Conservation (phyloP, 805 yeast species). For the Lipomyces yamadae region DNA sequence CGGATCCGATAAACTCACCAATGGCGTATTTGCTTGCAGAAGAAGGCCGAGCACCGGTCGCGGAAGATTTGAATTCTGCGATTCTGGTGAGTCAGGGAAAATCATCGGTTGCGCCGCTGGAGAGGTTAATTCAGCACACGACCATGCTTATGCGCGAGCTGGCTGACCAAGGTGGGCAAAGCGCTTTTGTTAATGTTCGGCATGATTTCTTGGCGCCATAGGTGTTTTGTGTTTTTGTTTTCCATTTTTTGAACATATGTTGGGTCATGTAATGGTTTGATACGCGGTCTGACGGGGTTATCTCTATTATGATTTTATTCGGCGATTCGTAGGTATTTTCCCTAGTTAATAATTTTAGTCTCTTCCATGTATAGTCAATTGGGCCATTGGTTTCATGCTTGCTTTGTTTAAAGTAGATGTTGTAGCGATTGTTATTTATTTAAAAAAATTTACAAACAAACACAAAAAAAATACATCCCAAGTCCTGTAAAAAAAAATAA, state of each 20-base stretch:
- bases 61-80: constrained; percentile 53
- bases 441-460: neutral
- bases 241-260: neutral
- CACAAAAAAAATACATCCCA: neutral
- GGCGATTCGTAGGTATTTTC: neutral
- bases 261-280: neutral
- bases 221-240: constrained; percentile 1
- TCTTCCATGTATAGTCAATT: neutral
- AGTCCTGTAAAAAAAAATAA: neutral
- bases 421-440: neutral
- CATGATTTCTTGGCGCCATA: constrained; percentile 29
- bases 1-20: constrained; percentile 51
- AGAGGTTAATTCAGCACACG: constrained; percentile 52
- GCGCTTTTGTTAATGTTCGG: constrained; percentile 34
- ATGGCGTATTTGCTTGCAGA: constrained; percentile 49
- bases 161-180: constrained; percentile 34
- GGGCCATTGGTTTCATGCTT: neutral
- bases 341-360: neutral
- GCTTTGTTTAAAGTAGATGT: neutral
- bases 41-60: constrained; percentile 48
- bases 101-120: constrained; percentile 52
- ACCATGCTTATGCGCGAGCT: constrained; percentile 37
- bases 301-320: neutral
- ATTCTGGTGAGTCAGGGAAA: constrained; percentile 53
- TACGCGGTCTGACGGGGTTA: neutral